Percentiles rank a stretch among this genome's conserved stretches.
phyloP scores from a whole-genome alignment of 2,329 filamentous ascomycete species.

The Phyllosticta capitalensis region DNA sequence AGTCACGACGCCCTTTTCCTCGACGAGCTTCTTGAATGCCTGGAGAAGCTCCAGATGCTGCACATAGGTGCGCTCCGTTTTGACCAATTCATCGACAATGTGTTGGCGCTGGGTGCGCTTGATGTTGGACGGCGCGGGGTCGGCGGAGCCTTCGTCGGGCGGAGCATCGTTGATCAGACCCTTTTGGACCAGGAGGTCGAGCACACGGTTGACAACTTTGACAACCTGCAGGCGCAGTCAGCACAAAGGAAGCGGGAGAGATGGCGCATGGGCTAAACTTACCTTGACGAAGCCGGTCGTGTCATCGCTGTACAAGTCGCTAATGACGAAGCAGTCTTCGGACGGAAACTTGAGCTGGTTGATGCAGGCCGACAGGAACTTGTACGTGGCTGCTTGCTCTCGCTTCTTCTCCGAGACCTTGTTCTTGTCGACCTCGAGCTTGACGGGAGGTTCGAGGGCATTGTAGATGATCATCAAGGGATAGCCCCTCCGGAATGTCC shows the following conservation, averaged over 20 bases:
- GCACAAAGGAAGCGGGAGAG: not conserved
- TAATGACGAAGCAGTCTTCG: constrained; percentile 82
- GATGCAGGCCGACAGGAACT: constrained; percentile 84
- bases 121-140: constrained; percentile 30
- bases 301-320: constrained; percentile 84
- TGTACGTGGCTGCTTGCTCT: constrained; percentile 81
- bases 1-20: constrained; percentile 77
- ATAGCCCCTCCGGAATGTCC: constrained; percentile 70
- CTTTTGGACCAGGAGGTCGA: constrained; percentile 73
- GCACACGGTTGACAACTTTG: constrained; percentile 82
- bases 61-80: constrained; percentile 95
- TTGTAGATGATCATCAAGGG: constrained; percentile 88
- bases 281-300: constrained; percentile 97
- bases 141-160: constrained; percentile 35
- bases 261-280: not conserved
- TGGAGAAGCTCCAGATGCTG: constrained; percentile 93
- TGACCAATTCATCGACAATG: constrained; percentile 82
- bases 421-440: constrained; percentile 57
- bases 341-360: constrained; percentile 70
- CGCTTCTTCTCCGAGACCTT: constrained; percentile 58
- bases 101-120: constrained; percentile 71
- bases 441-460: constrained; percentile 60
- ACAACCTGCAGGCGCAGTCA: constrained; percentile 50
- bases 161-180: constrained; percentile 50
- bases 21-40: constrained; percentile 79